Evolutionary conservation across 331 rosid species (phyloP).

Genomic region (Arachis monticola): DNA sequence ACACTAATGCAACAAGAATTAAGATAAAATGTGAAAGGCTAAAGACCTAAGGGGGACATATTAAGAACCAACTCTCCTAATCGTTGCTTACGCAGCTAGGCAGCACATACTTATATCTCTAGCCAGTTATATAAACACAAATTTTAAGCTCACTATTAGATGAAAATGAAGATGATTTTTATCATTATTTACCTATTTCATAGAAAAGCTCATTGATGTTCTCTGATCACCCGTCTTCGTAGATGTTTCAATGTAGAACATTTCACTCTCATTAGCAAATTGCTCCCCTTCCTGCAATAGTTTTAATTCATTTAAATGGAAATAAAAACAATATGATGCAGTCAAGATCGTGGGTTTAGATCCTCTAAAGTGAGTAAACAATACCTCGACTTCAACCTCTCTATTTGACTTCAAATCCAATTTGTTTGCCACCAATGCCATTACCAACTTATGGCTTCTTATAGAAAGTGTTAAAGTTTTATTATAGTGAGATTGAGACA

Average conservation of each 20-base stretch:
- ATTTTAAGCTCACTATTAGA: not conserved
- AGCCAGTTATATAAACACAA: too few species aligned
- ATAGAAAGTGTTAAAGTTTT: conserved; percentile 4
- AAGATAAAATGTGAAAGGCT: too few species aligned
- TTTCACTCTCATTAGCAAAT: conserved; percentile 60
- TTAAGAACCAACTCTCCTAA: too few species aligned
- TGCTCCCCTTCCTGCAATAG: conserved; percentile 57
- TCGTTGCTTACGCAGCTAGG: too few species aligned
- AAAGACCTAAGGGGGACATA: too few species aligned
- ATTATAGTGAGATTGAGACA: not conserved
- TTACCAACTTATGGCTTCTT: conserved; percentile 60
- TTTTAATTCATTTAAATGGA: not conserved
- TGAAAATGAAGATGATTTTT: not conserved
- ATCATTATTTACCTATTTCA: conserved; percentile 59
- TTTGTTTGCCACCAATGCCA: conserved; percentile 72
- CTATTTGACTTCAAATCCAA: conserved; percentile 58
- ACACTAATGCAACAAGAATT: too few species aligned
- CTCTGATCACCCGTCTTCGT: conserved; percentile 42
- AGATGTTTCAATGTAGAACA: conserved; percentile 66
- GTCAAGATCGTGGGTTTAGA: not conserved
- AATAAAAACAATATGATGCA: not conserved
- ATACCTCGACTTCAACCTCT: conserved; percentile 63
- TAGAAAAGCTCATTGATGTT: conserved; percentile 64
- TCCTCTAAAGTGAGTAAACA: not conserved
- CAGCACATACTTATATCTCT: too few species aligned